Conservation (phyloP, 2,329 filamentous ascomycete genomes). For the Fusarium pilosicola region DNA sequence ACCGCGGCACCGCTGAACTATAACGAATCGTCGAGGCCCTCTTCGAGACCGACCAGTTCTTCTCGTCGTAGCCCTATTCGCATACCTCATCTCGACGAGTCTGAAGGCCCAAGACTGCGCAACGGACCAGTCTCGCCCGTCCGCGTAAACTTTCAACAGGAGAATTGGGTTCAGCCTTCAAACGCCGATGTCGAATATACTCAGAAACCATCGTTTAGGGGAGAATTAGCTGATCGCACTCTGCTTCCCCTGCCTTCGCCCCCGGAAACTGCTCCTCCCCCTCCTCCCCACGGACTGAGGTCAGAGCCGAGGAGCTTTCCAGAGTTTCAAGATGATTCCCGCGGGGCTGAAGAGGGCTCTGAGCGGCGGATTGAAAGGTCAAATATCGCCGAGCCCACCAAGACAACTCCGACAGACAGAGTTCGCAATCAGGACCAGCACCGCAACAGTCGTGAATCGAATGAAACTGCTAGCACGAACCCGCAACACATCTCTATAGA, state of each 20-base stretch:
- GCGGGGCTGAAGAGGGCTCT: slow-evolving; percentile 3
- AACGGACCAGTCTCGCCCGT: slow-evolving; percentile 66
- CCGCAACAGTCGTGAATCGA: slow-evolving; percentile 64
- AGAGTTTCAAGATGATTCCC: slow-evolving; percentile 20
- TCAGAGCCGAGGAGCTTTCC: slow-evolving; percentile 15
- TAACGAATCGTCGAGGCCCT: slow-evolving; percentile 16
- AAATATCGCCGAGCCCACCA: slow-evolving; percentile 41
- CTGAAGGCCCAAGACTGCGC: slow-evolving; percentile 58
- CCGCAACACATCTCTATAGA: slow-evolving; percentile 60
- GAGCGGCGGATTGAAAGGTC: slow-evolving; percentile 11
- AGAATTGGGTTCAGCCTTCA: slow-evolving; percentile 63
- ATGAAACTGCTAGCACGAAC: slow-evolving; percentile 60
- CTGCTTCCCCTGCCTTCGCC: slow-evolving; percentile 33
- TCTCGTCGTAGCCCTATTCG: slow-evolving; percentile 51
- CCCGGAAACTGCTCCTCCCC: slow-evolving; percentile 50
- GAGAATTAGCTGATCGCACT: slow-evolving; percentile 41
- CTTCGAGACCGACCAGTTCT: slow-evolving; percentile 37
- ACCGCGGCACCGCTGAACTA: slow-evolving; percentile 45
- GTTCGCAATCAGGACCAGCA: slow-evolving; percentile 51
- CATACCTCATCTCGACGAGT: slow-evolving; percentile 39
- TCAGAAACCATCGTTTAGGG: slow-evolving; percentile 42
- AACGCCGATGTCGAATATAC: slow-evolving; percentile 62
- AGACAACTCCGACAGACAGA: slow-evolving; percentile 47
- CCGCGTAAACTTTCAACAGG: slow-evolving; percentile 63
- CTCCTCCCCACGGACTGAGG: slow-evolving; percentile 41